Base-by-base conservation (phyloP, 495 filamentous ascomycete species). In the Trichoderma parareesei region DNA sequence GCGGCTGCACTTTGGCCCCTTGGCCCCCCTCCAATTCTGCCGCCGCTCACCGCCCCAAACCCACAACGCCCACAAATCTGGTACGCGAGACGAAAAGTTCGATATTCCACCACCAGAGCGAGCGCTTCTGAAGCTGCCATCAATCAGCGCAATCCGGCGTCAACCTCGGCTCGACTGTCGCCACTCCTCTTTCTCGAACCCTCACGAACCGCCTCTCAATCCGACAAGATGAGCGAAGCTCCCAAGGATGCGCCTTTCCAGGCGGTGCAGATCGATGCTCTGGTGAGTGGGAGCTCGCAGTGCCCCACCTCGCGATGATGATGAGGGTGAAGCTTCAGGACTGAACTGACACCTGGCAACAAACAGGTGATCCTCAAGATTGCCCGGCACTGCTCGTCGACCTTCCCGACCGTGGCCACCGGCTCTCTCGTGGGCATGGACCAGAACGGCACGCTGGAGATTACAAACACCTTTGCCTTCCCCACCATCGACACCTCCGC, bases 391-490 rank as follows among this genome's bases (percentile, higher is more conserved):
- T 89, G 88, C 82, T 88, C 90, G 37, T 83, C 91, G 67, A 82
- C 81, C 65, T 98, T 95, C 79, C 95, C 93, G 64, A 92, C 91
- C 42, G 90, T 86, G 33, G 91, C 92, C 63, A 98, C 91, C 62
- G 93, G 93, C 63, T 91, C 89, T 60, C 81, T 96, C 44, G 90
- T 96, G 63, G 94, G 94, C 71, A 92, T 98, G 91, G 94, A 97
- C 72, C 85, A 86, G 67, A 87, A 87, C 67, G 87, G 88, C 69
- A 83, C 82, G 60, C 87, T 98, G 66, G 87, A 98, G 78, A 80
- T 98, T 79, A 98, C 94, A 55, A 97, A 97, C 79, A 83, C 86
- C 67, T 98, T 98, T 76, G 90, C 91, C 33, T 98, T 97, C 82
- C 94, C 94, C 64, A 87, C 92, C 11, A 79, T 90, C 71, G 93